Conservation (phyloP, 2,329 filamentous ascomycete species). For the Aspergillus sergii region DNA sequence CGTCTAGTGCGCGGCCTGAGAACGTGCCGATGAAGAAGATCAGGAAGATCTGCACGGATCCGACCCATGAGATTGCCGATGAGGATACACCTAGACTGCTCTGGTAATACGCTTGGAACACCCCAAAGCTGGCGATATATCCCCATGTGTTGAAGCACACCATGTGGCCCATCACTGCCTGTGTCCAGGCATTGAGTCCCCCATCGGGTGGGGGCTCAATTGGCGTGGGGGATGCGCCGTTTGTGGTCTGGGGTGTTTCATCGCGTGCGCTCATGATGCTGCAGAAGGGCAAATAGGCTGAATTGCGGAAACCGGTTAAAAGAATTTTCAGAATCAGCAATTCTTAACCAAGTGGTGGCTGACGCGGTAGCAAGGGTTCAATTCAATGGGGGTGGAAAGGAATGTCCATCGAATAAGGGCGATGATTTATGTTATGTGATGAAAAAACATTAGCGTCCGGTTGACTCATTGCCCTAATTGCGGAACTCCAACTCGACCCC, state of each 20-base stretch:
- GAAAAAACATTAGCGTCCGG: background rate
- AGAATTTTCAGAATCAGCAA: no score
- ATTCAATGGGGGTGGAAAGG: background rate
- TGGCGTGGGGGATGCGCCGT: background rate
- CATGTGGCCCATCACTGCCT: slow-evolving; percentile 16
- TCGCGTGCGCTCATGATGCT: background rate
- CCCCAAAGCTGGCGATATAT: slow-evolving; percentile 15
- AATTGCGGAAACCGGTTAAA: background rate
- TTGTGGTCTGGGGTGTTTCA: background rate
- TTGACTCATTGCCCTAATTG: background rate
- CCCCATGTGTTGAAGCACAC: slow-evolving; percentile 23
- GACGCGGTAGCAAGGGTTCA: background rate
- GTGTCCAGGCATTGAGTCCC: slow-evolving; percentile 25
- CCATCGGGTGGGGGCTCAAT: slow-evolving; percentile 22
- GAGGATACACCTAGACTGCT: slow-evolving; percentile 33
- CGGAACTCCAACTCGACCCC: background rate
- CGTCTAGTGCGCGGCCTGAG: slow-evolving; percentile 48
- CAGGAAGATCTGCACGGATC: slow-evolving; percentile 51
- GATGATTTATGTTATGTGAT: background rate
- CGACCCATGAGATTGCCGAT: slow-evolving; percentile 53
- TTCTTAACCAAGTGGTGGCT: background rate
- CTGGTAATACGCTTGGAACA: slow-evolving; percentile 43
- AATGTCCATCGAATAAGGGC: background rate
- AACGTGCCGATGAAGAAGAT: slow-evolving; percentile 46
- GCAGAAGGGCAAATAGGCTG: background rate